phyloP scores from a whole-genome alignment of 2,329 filamentous ascomycete species.

The Xylaria sp. region DNA sequence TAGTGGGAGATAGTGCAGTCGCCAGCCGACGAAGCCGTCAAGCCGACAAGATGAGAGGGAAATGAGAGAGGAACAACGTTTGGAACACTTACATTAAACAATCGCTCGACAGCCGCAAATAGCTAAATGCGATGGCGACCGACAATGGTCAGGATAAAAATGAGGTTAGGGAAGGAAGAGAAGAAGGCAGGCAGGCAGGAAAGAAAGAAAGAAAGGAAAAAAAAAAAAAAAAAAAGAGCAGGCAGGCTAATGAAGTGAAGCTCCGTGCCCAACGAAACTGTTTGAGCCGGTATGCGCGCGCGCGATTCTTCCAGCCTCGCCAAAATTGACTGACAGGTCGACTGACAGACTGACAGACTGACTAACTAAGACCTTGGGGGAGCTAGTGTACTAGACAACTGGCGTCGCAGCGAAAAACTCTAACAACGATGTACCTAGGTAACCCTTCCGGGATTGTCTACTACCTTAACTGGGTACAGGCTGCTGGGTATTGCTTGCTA shows the following conservation, averaged over 20 bases:
- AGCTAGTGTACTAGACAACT: no score
- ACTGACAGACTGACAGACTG: background rate
- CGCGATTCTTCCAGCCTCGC: slow-evolving; percentile 33
- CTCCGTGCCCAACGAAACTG: slow-evolving; percentile 15
- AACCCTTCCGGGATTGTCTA: background rate
- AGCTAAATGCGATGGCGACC: background rate
- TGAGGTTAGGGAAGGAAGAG: background rate
- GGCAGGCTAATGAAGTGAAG: slow-evolving; percentile 3
- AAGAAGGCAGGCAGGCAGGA: background rate
- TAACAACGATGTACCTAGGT: background rate
- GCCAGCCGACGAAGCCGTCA: slow-evolving; percentile 17
- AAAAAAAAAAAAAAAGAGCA: background rate
- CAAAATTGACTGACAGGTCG: slow-evolving; percentile 17
- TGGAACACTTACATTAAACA: background rate
- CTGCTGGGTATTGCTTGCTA: background rate
- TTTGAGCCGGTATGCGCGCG: slow-evolving; percentile 19
- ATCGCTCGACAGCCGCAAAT: background rate
- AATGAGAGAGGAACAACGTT: background rate
- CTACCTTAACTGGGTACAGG: background rate
- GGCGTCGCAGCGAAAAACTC: slow-evolving; percentile 2
- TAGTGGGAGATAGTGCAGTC: slow-evolving; percentile 10
- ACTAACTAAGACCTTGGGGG: no score
- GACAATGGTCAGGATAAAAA: background rate
- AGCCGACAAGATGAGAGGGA: background rate
- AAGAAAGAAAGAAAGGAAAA: background rate